phyloP scores from a whole-genome alignment of 352 stramenopile species.

The Phytophthora pinifolia region DNA sequence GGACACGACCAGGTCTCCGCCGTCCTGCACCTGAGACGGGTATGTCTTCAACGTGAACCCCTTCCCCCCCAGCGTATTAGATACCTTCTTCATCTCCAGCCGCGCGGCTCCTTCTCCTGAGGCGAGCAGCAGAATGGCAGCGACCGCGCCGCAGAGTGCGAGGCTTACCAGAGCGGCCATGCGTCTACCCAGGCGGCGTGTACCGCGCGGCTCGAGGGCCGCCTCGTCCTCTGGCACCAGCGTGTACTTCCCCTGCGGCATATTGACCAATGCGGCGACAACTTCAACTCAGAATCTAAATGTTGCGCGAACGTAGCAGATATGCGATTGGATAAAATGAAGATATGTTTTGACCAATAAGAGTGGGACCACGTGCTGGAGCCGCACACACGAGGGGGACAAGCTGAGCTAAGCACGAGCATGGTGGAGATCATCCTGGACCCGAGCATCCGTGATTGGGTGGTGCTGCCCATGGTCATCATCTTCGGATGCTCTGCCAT shows the following conservation, averaged over 20 bases:
- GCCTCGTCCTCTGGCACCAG: constrained; percentile 21
- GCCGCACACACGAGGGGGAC: neutral
- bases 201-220: constrained; percentile 3
- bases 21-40: constrained; percentile 41
- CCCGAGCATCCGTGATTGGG: constrained; percentile 94
- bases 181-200: constrained; percentile 8
- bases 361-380: neutral
- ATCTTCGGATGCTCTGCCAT: constrained; percentile 91
- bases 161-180: constrained; percentile 11
- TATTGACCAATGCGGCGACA: constrained; percentile 13
- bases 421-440: constrained; percentile 93
- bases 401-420: neutral
- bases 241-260: constrained; percentile 25
- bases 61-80: neutral
- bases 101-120: neutral
- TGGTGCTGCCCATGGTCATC: constrained; percentile 97
- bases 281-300: constrained; percentile 25
- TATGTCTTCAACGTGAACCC: constrained; percentile 38
- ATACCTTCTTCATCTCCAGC: no score
- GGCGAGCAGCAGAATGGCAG: constrained; percentile 10
- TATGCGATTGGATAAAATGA: constrained; percentile 4
- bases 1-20: constrained; percentile 51
- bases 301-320: neutral
- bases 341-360: constrained; percentile 9
- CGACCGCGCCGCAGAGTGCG: constrained; percentile 13